A percentile compares a stretch with the other conserved stretches of the same genome.
phyloP scores from a whole-genome alignment of 2,329 filamentous ascomycete genomes.

The Fusarium transvaalense region DNA sequence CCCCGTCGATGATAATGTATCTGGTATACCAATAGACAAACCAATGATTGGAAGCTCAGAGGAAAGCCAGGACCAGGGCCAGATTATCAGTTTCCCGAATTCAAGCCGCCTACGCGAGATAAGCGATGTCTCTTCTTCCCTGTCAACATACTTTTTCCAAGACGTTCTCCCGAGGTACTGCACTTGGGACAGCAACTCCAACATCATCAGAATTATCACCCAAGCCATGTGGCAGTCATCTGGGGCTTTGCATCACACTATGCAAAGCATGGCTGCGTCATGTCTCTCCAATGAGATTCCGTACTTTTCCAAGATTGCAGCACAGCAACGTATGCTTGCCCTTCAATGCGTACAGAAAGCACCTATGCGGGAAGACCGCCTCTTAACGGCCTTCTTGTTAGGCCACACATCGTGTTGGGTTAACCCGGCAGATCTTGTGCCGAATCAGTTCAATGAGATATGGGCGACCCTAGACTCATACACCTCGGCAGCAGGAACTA shows the following conservation, averaged over 20 bases:
- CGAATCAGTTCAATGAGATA: constrained; percentile 3
- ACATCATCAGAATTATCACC: neutral
- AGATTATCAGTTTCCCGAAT: neutral
- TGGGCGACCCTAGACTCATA: constrained; percentile 6
- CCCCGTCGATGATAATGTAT: neutral
- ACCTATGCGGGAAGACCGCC: constrained; percentile 3
- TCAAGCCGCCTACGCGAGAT: constrained; percentile 4
- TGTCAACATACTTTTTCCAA: constrained; percentile 9
- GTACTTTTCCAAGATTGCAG: constrained; percentile 5
- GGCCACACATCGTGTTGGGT: constrained; percentile 7
- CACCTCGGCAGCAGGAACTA: neutral
- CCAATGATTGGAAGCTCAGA: neutral
- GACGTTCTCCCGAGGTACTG: constrained; percentile 3
- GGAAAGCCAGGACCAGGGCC: neutral
- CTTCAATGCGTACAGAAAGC: constrained; percentile 1
- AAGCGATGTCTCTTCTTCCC: constrained; percentile 2
- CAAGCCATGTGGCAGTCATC: constrained; percentile 3
- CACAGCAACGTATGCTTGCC: neutral
- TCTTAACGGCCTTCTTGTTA: neutral
- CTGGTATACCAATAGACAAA: neutral
- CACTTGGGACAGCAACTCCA: constrained; percentile 6
- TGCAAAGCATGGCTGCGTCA: constrained; percentile 11
- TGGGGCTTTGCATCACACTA: constrained; percentile 9
- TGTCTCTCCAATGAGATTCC: constrained; percentile 5
- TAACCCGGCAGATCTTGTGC: constrained; percentile 3